These are phyloP conservation scores for Pseudopyricularia javanii DNA, from an alignment of 2,329 filamentous ascomycete species.

Conservation along the genomic window DNA sequence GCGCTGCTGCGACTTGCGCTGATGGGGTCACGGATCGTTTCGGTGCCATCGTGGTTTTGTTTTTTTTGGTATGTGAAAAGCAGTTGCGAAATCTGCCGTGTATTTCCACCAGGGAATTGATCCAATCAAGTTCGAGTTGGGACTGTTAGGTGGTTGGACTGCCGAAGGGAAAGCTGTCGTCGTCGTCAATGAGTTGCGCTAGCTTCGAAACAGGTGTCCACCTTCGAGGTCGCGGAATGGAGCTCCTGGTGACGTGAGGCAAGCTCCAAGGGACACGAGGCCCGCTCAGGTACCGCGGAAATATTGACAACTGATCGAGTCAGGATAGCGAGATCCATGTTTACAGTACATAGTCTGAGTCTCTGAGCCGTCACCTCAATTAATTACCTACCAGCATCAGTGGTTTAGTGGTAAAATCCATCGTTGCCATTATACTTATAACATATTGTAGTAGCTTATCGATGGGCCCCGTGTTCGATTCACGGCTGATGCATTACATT, in stretches of 20 bases:
- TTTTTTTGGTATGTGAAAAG: no score
- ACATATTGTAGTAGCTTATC: not conserved
- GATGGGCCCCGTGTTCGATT: constrained; percentile 4
- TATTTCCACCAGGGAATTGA: not conserved
- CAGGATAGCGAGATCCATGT: no score
- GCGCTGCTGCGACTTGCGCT: not conserved
- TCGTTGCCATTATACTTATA: not conserved
- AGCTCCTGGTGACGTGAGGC: no score
- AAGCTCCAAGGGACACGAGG: no score
- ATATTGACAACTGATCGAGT: no score
- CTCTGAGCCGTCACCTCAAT: no score
- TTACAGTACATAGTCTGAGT: no score
- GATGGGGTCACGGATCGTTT: constrained; percentile 4
- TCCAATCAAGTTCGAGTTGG: not conserved
- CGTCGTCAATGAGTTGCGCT: not conserved
- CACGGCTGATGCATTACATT: constrained; percentile 1
- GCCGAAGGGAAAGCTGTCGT: not conserved
- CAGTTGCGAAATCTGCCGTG: no score
- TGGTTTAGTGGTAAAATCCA: constrained; percentile 1
- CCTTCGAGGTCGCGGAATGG: no score
- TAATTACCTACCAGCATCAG: not conserved
- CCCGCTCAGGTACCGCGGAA: no score
- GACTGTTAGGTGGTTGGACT: not conserved
- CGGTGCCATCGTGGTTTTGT: constrained; percentile 3
- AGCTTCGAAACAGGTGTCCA: no score